Base-by-base conservation (phyloP, 768 basidiomycete genomes). In the Phaffia tasmanica region DNA sequence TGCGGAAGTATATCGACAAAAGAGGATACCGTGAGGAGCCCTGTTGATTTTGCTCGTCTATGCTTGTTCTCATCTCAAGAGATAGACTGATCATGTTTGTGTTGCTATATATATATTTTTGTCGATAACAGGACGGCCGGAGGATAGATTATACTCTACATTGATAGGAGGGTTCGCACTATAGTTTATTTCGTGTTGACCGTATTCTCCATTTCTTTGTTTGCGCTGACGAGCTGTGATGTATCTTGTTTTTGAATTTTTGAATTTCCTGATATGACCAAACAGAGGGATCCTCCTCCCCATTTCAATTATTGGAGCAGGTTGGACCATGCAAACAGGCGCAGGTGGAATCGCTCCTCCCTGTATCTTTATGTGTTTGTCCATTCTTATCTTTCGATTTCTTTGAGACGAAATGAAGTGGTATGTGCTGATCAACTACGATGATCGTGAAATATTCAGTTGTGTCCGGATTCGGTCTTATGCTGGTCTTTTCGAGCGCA, bases 141-240 rank as follows among this genome's bases (percentile, higher is more conserved):
- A 78, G 62, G 78, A 78, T 64, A 62, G 78, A 8, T 70, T 78
- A 3, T 55, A 69, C 8, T 71, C 75, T 0, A 71, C 72, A 0
- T 55, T 77, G 23, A n/a, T 75, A 25, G 75, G 74, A 14, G 61
- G 70, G 23, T 61, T 32, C 35, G 35, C 11, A 42, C 35, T 5
- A 42, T 5, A 4, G 11, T 11, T 42, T 11, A 4, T 42, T 42
- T 11, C 35, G 4, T 42, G n/a, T 42, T 42, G 11, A 42, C 11
- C 35, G 35, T 42, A 42, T 42, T 11, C 11, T 42, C 6, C 11
- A 42, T 11, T 5, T 42, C 35, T 42, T 42, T 11, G 11, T 42
- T 42, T 42, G n/a, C n/a, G n/a, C n/a, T n/a, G n/a, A n/a, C n/a
- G n/a, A n/a, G n/a, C n/a, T n/a, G n/a, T n/a, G n/a, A n/a, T n/a